phyloP scores from a whole-genome alignment of 495 filamentous ascomycete genomes.

The Achaetomiella virescens region DNA sequence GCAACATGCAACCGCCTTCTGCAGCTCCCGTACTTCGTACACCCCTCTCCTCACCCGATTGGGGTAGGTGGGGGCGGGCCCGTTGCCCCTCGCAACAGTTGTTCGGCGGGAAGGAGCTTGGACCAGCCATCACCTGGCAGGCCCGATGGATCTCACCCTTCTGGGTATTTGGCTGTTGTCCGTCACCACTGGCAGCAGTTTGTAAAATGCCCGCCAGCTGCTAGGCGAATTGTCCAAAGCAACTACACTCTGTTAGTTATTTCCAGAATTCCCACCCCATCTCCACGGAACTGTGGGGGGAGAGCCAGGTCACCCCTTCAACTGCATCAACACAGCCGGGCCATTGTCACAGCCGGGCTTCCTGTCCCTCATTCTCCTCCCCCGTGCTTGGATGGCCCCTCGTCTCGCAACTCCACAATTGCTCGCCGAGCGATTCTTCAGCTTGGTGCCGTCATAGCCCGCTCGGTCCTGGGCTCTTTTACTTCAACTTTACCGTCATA shows the following conservation, averaged over 20 bases:
- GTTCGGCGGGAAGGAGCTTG: slow-evolving; percentile 9
- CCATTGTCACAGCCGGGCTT: background rate
- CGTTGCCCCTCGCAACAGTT: slow-evolving; percentile 18
- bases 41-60: slow-evolving; percentile 6
- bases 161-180: background rate
- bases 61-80: slow-evolving; percentile 13
- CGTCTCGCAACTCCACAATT: slow-evolving; percentile 5
- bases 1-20: background rate
- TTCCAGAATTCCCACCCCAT: background rate
- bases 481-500: background rate
- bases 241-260: background rate
- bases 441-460: slow-evolving; percentile 6
- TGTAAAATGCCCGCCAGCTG: slow-evolving; percentile 10
- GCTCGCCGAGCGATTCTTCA: slow-evolving; percentile 1
- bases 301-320: slow-evolving; percentile 2
- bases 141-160: background rate
- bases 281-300: slow-evolving; percentile 7
- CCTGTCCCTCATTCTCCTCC: slow-evolving; percentile 5
- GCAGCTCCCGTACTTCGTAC: too few relatives aligned
- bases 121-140: background rate
- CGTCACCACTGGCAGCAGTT: too few relatives aligned
- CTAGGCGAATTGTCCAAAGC: background rate
- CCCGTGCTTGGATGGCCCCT: slow-evolving; percentile 1
- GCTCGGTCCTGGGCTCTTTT: background rate
- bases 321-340: background rate